Base-by-base conservation (phyloP, 129 eudicot genomes). In the Erigeron canadensis region DNA sequence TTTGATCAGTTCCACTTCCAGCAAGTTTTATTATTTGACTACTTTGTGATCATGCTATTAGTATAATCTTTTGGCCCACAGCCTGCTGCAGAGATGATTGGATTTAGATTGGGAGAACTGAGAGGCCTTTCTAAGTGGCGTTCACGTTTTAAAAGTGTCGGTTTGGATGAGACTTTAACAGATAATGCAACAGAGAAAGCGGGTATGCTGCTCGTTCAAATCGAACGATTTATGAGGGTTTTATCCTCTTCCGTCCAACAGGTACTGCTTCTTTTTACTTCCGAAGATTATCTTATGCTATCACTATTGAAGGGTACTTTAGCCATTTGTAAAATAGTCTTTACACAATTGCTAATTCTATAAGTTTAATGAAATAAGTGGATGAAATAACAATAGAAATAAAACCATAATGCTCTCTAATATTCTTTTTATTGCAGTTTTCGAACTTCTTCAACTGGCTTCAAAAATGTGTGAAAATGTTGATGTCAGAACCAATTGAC, bases 81-180 rank as follows among this genome's bases (percentile, higher is more conserved):
- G 99, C 99, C 99, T 74, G 97, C 99, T 77, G 94, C 91, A 78
- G 99, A 95, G 84, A 90, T 90, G 28, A 84, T 95, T 86, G 94
- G 80, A 80, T 95, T 95, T 61, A 79, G 97, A 81, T 79, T 95
- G 84, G 99, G 99, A 69, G 99, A 90, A 77, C 79, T 95, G 53
- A 84, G 94, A 81, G 99, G 97, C 45, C 97, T 95, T 85, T 88
- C 97, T 55, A 95, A 79, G 70, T 95, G 99, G 99, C 97, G 94
- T 28, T 87, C 96, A 78, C 96, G 96, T 70, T 95, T 67, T 78
- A 76, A 64, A 61, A 79, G 85, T 70, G 85, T 95, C 48, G 99
- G 99, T 46, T 79, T 95, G 84, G 97, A 95, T 61, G 97, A 88
- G 74, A 86, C 15, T n/a, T 76, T 90, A 59, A 84, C 90, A n/a